Base-by-base conservation (phyloP, 2,329 filamentous ascomycete species). In the Fusarium napiforme region DNA sequence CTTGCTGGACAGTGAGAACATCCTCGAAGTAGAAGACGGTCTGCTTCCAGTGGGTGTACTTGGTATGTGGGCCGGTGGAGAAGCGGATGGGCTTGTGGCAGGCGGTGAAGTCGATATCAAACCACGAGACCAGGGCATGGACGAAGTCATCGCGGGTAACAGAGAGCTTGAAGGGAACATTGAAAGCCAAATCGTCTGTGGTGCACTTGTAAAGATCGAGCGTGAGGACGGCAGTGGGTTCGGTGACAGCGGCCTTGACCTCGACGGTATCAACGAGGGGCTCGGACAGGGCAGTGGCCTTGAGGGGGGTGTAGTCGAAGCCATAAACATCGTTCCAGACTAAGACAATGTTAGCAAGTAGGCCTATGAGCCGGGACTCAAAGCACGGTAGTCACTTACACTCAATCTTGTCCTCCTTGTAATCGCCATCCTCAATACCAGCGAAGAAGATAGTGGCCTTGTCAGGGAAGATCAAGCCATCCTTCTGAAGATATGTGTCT, bases 21-120 rank as follows among this genome's bases (percentile, higher is more conserved):
- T 99, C 95, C 79, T 93, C 91, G 73, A 99, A 88, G 86, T 99
- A 99, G 86, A 99, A 98, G 72, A 99, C 96, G 18, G 96, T 99
- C 87, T 99, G 96, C 87, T 99, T 99, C 96, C 96, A 99, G 89
- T 99, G 96, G 23, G 96, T 99, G 86, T 98, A 98, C 86, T 98
- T 98, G 78, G 96, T 97, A 85, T 98, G 96, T 34, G 96, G 96
- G 28, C 96, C 96, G 23, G 96, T 99, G 60, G 94, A 97, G 89
- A 99, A 99, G 80, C 92, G 91, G 81, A 99, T 95, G 37, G 95
- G 93, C 89, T 98, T 98, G 89, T 99, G 96, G 89, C 96, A 98
- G 67, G 95, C 95, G 58, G 93, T 93, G 85, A 99, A 99, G 81
- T 98, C 96, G 78, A 99, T 98, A 82, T 99, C 96, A 86, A 99